phyloP scores from a whole-genome alignment of 1,284 basidiomycete species.

The Tilletia caries region DNA sequence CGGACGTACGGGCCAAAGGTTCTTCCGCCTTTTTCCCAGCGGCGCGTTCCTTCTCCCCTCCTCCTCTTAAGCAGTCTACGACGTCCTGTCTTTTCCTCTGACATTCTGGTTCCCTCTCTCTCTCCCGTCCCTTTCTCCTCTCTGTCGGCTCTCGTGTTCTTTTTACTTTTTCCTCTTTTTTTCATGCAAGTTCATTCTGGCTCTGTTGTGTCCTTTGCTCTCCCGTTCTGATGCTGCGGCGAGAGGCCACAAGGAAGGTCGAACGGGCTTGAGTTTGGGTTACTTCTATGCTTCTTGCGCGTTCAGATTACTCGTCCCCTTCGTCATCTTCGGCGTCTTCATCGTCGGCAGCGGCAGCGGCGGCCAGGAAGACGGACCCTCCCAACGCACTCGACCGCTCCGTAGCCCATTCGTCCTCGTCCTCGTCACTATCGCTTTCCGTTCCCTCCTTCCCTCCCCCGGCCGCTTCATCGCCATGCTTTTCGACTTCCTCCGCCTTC shows the following conservation, averaged over 20 bases:
- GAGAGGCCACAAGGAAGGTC: too few relatives aligned
- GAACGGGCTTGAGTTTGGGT: too few relatives aligned
- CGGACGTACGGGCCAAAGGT: too few relatives aligned
- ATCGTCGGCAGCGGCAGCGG: neutral
- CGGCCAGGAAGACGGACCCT: slow-evolving; percentile 1
- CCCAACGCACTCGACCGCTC: neutral
- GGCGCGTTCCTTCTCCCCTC: neutral
- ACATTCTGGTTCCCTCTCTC: neutral
- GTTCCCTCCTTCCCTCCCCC: neutral
- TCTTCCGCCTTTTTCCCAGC: too few relatives aligned
- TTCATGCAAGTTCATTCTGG: neutral
- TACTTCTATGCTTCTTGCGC: too few relatives aligned
- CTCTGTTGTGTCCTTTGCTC: too few relatives aligned
- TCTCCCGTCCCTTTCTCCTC: neutral
- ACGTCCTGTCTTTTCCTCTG: neutral
- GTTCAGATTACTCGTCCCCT: too few relatives aligned
- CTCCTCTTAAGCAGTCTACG: neutral
- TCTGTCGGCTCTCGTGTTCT: neutral
- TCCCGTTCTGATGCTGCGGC: too few relatives aligned
- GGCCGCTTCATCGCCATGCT: neutral
- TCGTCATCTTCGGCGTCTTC: neutral
- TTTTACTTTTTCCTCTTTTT: neutral
- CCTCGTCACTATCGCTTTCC: neutral
- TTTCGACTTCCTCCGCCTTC: slow-evolving; percentile 9
- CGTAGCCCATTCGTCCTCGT: neutral